Base-by-base conservation (phyloP, 306 rosid genomes). In the Oxytropis ochrocephala region DNA sequence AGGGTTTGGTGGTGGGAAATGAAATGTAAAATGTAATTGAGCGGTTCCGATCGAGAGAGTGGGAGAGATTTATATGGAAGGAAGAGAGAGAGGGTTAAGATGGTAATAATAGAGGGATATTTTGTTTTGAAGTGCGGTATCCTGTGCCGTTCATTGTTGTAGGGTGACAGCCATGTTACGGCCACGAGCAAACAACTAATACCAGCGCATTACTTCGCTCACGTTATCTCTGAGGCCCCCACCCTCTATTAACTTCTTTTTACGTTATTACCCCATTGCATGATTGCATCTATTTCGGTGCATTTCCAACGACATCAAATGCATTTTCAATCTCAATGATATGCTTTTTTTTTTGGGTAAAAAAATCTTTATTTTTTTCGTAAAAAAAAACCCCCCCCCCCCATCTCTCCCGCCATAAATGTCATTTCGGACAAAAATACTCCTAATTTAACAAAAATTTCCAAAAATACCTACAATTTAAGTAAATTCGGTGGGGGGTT, bases 91-190 rank as follows among this genome's bases (percentile, higher is more conserved):
- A 36, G 76, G 89, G 97, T 6, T 72, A 81, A 41, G 39, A 86
- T 70, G 85, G 89, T 83, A 88, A 91, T 81, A 83, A 83, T 50
- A 67, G 71, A 44, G 41, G 83, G 95, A 75, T 85, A 69, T 76
- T 85, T 84, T 68, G 75, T 74, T 87, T 77, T 70, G 72, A 59
- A 73, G 67, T 77, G 60, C 7, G 53, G 35, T 73, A 44, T 14
- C 44, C 47, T 57, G 63, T 63, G 81, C 59, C 63, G 59, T 70
- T 65, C 74, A 11, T 75, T 32, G 36, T 62, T 44, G 50, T 69
- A 59, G 78, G 64, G 78, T 76, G 64, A 76, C 80, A 76, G 51
- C 65, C 80, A 76, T 60, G 77, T 65, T 47, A 77, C 48, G 55
- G 87, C 67, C 44, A 58, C 64, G 29, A 58, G 46, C 29, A 72